Conservation (phyloP, 192 early-diverging fungal genomes). For the Entomortierella chlamydospora region DNA sequence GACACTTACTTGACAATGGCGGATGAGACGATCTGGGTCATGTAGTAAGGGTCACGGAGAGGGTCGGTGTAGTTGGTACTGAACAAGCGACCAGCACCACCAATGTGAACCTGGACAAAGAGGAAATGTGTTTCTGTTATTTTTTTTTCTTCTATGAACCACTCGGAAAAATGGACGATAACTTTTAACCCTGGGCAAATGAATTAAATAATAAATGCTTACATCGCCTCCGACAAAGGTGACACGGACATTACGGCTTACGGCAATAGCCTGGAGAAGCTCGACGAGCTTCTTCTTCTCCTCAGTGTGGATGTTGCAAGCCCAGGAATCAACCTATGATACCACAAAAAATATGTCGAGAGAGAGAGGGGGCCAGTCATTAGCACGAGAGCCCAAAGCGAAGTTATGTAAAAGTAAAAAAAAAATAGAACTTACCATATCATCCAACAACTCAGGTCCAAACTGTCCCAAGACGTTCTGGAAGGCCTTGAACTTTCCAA, state of each 20-base stretch:
- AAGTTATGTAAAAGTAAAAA: too few species aligned
- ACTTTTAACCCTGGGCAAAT: not conserved
- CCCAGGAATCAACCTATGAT: conserved; percentile 51
- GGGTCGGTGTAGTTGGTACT: conserved; percentile 63
- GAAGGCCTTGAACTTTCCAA: conserved; percentile 55
- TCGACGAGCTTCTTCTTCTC: conserved; percentile 79
- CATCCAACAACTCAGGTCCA: conserved; percentile 88
- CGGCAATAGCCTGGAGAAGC: conserved; percentile 74
- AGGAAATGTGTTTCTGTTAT: not conserved
- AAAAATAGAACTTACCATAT: conserved; percentile 86
- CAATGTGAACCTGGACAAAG: conserved; percentile 64
- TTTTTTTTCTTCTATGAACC: too few species aligned
- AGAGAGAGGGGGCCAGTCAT: too few species aligned
- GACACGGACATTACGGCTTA: conserved; percentile 69
- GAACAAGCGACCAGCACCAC: conserved; percentile 70
- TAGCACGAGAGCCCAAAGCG: not conserved
- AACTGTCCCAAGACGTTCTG: conserved; percentile 63
- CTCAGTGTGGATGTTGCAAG: conserved; percentile 66
- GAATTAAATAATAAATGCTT: conserved; percentile 37
- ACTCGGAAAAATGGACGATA: too few species aligned
- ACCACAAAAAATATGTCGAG: too few species aligned
- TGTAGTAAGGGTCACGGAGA: conserved; percentile 74
- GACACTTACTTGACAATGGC: conserved; percentile 78
- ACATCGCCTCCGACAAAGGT: conserved; percentile 90
- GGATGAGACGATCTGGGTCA: conserved; percentile 85